Evolutionary conservation across 768 basidiomycete species (phyloP), one percentile per base, ranked within the genome.

Genomic region (Omphalotus guepiniiformis): DNA sequence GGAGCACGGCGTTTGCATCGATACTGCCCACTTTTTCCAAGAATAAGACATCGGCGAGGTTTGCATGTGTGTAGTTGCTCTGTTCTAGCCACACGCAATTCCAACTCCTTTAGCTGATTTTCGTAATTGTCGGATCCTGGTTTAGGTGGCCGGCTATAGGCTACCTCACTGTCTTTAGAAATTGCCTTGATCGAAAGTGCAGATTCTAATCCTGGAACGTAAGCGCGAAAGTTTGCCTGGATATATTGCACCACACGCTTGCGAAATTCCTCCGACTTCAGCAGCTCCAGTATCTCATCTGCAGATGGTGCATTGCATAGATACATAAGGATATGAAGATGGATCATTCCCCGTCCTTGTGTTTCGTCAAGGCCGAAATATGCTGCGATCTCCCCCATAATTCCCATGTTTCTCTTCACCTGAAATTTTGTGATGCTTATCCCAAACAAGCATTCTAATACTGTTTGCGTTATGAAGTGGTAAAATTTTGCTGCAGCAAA

Each of bases 401-500:
- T 53, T 1, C 76, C 76, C 15, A 47, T 15, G 6, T 49, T n/a
- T 1, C 57, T 18, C 0, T 29, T 38, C 12, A 63, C 48, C 2
- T 34, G 44, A 1, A 54, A 22, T 1, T 30, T 15, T 8, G 36
- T 40, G 2, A 52, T 55, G 5, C 43, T 51, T 5, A 76, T 61
- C 0, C 67, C 63, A 22, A 76, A 65, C 0, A 76, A 19, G 0
- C 43, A 49, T 7, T 64, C 52, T 0, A 75, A 18, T 0, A 78
- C 56, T 0, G 56, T 46, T 0, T 42, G 19, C 1, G 75, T 64
- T 0, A 67, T 54, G 22, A 61, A 61, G 32, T 73, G 60, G 51
- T 71, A 76, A 43, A 69, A 76, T 38, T 65, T 59, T 0, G 72
- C 68, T 0, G 73, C 58, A 0, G 70, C 72, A 49, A 60, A 75